Conservation (phyloP, 1,139 yeast genomes). For the Barnettozyma hawaiiensis region DNA sequence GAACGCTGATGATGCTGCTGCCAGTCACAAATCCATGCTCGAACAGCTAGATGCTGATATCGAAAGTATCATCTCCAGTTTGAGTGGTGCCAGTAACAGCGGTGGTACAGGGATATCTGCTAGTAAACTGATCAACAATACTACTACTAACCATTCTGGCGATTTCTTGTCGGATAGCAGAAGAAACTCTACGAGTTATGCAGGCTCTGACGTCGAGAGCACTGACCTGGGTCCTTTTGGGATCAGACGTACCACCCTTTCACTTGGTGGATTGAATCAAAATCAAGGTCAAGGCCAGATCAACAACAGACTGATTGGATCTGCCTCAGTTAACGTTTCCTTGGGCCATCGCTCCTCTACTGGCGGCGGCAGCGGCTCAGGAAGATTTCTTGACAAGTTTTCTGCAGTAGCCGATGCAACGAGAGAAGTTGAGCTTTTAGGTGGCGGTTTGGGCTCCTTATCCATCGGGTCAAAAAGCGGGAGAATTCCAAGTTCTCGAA, state of each 20-base stretch:
- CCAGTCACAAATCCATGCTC: slow-evolving; percentile 9
- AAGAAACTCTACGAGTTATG: slow-evolving; percentile 21
- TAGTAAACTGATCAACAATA: slow-evolving; percentile 20
- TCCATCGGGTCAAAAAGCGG: slow-evolving; percentile 28
- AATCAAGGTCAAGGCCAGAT: slow-evolving; percentile 17
- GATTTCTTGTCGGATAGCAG: slow-evolving; percentile 11
- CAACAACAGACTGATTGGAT: slow-evolving; percentile 37
- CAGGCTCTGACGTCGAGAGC: slow-evolving; percentile 37
- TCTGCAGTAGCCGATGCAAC: slow-evolving; percentile 77
- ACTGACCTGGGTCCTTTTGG: slow-evolving; percentile 40
- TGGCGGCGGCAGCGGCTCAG: too few species aligned
- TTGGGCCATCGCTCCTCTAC: slow-evolving; percentile 26
- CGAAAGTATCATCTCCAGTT: slow-evolving; percentile 39
- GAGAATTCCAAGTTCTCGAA: slow-evolving; percentile 33
- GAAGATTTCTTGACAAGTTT: slow-evolving; percentile 59
- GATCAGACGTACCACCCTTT: slow-evolving; percentile 42
- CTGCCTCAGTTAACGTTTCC: slow-evolving; percentile 51
- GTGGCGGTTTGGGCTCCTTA: slow-evolving; percentile 31
- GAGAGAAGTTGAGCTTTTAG: slow-evolving; percentile 57
- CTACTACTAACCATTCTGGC: slow-evolving; percentile 33
- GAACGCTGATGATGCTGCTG: slow-evolving; percentile 4
- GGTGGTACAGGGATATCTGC: slow-evolving; percentile 10
- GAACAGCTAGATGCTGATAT: slow-evolving; percentile 34
- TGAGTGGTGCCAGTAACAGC: slow-evolving; percentile 28
- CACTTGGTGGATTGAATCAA: slow-evolving; percentile 37